Evolutionary conservation across 2,329 filamentous ascomycete genomes (phyloP).

Genomic region (Nigrospora oryzae): DNA sequence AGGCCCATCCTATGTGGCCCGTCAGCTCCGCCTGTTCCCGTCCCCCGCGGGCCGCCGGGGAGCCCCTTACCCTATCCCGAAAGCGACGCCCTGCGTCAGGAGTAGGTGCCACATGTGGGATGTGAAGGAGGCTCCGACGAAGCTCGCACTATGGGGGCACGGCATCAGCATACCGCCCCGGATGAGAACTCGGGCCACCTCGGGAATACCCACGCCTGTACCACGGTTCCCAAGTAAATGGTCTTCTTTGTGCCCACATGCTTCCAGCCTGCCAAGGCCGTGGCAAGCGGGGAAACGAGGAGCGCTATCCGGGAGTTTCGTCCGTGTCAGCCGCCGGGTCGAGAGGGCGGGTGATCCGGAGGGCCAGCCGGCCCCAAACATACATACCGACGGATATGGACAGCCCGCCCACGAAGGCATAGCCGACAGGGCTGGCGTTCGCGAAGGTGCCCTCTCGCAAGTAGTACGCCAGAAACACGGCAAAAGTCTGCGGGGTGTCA

Average conservation of each 20-base stretch:
- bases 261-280: constrained; percentile 38
- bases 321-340: background rate
- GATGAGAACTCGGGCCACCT: background rate
- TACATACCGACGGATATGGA: constrained; percentile 47
- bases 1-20: constrained; percentile 50
- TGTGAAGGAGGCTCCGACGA: constrained; percentile 65
- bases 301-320: constrained; percentile 38
- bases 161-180: background rate
- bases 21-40: no score
- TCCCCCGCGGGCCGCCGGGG: background rate
- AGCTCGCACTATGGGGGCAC: constrained; percentile 30
- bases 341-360: background rate
- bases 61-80: constrained; percentile 53
- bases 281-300: constrained; percentile 60
- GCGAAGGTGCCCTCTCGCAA: constrained; percentile 51
- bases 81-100: constrained; percentile 64
- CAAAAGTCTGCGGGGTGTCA: constrained; percentile 34
- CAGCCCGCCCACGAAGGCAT: constrained; percentile 70
- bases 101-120: constrained; percentile 66
- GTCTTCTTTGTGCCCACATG: constrained; percentile 57
- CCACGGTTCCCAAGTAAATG: constrained; percentile 53
- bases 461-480: constrained; percentile 50
- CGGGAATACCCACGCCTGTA: constrained; percentile 44
- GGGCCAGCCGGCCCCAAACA: background rate
- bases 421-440: constrained; percentile 55